phyloP scores from a whole-genome alignment of 2,329 filamentous ascomycete species.

The Verticillium dahliae region DNA sequence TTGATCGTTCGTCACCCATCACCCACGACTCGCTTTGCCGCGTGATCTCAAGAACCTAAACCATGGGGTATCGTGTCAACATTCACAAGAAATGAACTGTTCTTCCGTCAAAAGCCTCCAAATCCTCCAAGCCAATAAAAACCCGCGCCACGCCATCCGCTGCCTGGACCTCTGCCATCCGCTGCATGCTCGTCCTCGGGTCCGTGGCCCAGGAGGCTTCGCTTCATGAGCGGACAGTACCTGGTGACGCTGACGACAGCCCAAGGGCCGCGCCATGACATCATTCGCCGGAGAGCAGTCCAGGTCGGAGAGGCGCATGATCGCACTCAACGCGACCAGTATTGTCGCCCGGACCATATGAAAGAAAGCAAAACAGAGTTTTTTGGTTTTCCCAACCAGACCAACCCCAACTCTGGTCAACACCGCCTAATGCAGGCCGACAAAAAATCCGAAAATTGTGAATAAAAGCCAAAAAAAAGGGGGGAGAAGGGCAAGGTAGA shows the following conservation, averaged over 20 bases:
- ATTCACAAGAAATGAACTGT: conserved; percentile 11
- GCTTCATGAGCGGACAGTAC: neutral
- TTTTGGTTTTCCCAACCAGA: neutral
- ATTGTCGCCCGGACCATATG: neutral
- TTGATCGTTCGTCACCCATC: neutral
- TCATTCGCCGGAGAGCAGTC: neutral
- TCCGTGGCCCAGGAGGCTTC: neutral
- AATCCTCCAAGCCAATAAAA: conserved; percentile 6
- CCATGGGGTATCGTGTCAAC: conserved; percentile 10
- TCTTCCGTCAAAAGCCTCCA: conserved; percentile 10
- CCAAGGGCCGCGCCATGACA: neutral
- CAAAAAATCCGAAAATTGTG: conserved; percentile 1
- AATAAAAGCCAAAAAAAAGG: conserved; percentile 1
- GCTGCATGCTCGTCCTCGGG: neutral
- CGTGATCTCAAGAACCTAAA: conserved; percentile 6
- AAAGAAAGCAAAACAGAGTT: neutral
- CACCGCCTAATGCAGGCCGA: neutral
- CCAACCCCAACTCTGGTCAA: neutral
- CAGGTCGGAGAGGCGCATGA: neutral
- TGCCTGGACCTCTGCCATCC: neutral
- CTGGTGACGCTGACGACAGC: neutral
- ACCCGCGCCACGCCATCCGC: neutral
- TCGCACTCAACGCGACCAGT: neutral
- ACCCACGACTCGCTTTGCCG: neutral
- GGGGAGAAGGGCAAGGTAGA: conserved; percentile 4